Percentiles rank a stretch among this genome's conserved stretches.
Evolutionary conservation across 257 asterid genomes (phyloP).

Genomic region (Nicotiana attenuata): DNA sequence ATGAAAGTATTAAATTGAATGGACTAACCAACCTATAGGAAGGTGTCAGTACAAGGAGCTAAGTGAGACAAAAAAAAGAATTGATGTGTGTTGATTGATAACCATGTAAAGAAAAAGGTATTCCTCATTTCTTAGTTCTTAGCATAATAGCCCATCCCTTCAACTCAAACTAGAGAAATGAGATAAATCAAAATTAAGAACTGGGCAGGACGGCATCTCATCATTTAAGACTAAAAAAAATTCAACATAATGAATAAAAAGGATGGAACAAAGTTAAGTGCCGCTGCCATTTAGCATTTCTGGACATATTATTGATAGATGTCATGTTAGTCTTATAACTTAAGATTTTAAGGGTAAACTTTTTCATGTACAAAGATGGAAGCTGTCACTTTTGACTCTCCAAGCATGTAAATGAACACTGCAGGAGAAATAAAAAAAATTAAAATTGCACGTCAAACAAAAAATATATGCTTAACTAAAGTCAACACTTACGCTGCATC

Average conservation of each 20-base stretch:
- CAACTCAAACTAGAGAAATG: not conserved
- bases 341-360: not conserved
- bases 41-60: not conserved
- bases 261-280: not conserved
- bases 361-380: not conserved
- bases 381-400: not conserved
- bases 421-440: not conserved
- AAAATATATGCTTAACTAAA: not conserved
- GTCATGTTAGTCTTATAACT: not conserved
- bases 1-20: not conserved
- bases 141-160: not conserved
- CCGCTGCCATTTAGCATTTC: not conserved
- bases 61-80: not conserved
- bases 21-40: not conserved
- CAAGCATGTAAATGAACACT: not conserved
- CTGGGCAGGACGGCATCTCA: not conserved
- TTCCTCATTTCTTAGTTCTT: not conserved
- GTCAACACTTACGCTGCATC: conserved; percentile 87
- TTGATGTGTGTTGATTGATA: not conserved
- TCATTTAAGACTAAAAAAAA: not conserved
- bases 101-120: not conserved
- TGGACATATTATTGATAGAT: conserved; percentile 1
- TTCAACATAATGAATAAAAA: not conserved
- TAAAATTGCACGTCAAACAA: not conserved
- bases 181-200: not conserved